These are phyloP conservation scores for Trichocladium antarcticum DNA, from an alignment of 495 filamentous ascomycete species.

Conservation along the genomic window DNA sequence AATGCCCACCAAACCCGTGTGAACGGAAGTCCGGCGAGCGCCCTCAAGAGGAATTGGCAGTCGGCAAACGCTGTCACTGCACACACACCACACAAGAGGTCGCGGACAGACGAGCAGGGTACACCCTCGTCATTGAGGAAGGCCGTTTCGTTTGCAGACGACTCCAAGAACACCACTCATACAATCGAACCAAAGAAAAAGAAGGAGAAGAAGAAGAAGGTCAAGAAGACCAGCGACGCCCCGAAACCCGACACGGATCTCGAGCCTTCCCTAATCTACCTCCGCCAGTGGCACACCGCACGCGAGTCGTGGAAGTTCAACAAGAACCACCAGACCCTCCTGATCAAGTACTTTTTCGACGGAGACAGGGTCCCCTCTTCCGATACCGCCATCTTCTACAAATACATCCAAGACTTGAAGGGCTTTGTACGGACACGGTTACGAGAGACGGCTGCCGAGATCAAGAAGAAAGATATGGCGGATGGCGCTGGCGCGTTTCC, in stretches of 20 bases:
- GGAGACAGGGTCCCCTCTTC: constrained; percentile 50
- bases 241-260: constrained; percentile 31
- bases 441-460: constrained; percentile 48
- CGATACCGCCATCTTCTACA: constrained; percentile 52
- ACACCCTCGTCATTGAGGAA: constrained; percentile 36
- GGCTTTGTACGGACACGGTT: constrained; percentile 53
- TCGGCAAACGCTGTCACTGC: constrained; percentile 15
- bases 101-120: constrained; percentile 14
- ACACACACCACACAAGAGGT: constrained; percentile 26
- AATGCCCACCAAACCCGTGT: constrained; percentile 10
- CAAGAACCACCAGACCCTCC: constrained; percentile 70
- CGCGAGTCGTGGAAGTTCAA: constrained; percentile 80
- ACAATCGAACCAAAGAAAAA: constrained; percentile 38
- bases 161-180: constrained; percentile 39
- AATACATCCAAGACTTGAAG: constrained; percentile 62
- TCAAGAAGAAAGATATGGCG: constrained; percentile 41
- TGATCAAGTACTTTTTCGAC: constrained; percentile 73
- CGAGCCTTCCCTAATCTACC: constrained; percentile 59
- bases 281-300: constrained; percentile 55
- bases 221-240: constrained; percentile 24
- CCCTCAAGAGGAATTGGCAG: constrained; percentile 29
- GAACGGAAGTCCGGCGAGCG: constrained; percentile 23
- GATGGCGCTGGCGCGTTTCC: constrained; percentile 32
- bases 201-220: constrained; percentile 31
- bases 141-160: constrained; percentile 67